Evolutionary conservation across 805 yeast species (phyloP), one percentile per base, ranked within the genome.

Genomic region (Starmerella apicola): DNA sequence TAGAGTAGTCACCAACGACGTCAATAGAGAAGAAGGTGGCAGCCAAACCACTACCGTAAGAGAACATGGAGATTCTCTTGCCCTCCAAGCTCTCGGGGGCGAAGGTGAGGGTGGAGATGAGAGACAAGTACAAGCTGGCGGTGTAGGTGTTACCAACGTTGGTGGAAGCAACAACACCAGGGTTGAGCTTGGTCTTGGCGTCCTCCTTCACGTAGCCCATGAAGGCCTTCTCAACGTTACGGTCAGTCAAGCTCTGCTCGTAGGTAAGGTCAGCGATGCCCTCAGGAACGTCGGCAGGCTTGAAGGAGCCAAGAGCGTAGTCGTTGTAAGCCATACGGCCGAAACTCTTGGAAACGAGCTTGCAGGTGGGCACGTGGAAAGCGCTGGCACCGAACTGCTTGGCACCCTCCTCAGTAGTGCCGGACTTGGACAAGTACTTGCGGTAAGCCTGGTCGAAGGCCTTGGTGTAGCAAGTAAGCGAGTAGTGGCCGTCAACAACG

Each of bases 81-180:
- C 78, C 84, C 53, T 88, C 71, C 39, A 71, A 65, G 34, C 78
- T 91, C 40, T 72, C 70, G 32, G 83, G 86, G 47, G 79, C 80
- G 58, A 69, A 81, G 58, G 71, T 74, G 53, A 91, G 68, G 50
- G 84, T 66, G 12, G 97, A 88, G 24, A 88, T 71, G 44, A 91
- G 71, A 6, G 95, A 74, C 26, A 94, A 78, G 72, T 81, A 91
- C 35, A 84, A 76, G 26, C 95, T 82, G 49, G 86, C 97, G 33
- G 97, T 83, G 73, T 91, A 91, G 82, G 86, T 81, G 72, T 91
- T 91, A 66, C 99, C 99, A 48, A 94, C 84, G 66, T 88, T 88
- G 48, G 97, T 88, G 58, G 97, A 88, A 33, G 85, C 84, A 52
- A 66, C 69, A 61, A 91, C 68, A 16, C 94, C 76, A 26, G 95